Evolutionary conservation across 805 yeast species (phyloP).

Genomic region (Ogataea pignaliae): DNA sequence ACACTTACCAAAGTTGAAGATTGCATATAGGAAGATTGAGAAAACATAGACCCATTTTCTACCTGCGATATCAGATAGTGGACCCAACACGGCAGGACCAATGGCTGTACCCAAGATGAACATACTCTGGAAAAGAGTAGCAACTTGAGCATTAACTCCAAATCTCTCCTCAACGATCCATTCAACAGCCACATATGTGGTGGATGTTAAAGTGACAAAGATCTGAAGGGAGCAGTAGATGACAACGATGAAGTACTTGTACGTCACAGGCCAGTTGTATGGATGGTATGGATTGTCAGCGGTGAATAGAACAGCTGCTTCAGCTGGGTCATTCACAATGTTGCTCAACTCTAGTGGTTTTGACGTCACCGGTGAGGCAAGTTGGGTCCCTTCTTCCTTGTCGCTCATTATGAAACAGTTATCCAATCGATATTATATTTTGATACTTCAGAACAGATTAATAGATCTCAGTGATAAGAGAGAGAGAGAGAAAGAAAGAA

Average conservation of each 20-base stretch:
- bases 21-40: conserved; percentile 24
- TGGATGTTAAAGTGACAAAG: conserved; percentile 30
- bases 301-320: conserved; percentile 24
- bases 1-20: conserved; percentile 29
- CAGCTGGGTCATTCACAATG: conserved; percentile 25
- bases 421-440: no score
- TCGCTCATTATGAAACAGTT: no score
- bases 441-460: no score
- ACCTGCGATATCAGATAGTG: conserved; percentile 33
- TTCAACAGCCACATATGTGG: conserved; percentile 31
- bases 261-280: conserved; percentile 25
- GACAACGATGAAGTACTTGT: conserved; percentile 22
- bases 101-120: conserved; percentile 33
- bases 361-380: conserved; percentile 7
- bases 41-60: conserved; percentile 34
- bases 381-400: no score
- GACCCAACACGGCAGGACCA: conserved; percentile 34
- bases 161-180: conserved; percentile 24
- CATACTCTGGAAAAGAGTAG: conserved; percentile 32
- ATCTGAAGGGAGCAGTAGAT: conserved; percentile 28
- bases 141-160: conserved; percentile 26
- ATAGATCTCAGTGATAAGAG: no score
- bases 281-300: conserved; percentile 31
- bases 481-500: no score
- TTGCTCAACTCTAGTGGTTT: conserved; percentile 22